Evolutionary conservation across 2,329 filamentous ascomycete genomes (phyloP).

Genomic region (Ceratocystis alfenasii): DNA sequence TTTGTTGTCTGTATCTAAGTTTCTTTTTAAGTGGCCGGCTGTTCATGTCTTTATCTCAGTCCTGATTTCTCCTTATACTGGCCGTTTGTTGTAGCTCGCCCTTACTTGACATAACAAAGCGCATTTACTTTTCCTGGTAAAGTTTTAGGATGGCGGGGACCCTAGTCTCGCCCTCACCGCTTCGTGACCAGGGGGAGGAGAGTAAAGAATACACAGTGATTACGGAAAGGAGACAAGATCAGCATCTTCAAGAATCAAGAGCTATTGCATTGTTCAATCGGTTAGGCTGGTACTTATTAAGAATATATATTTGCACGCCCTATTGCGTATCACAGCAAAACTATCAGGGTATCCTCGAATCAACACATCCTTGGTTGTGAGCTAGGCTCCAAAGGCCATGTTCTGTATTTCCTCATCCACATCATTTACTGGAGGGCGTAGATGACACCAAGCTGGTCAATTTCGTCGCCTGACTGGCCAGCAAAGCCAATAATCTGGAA

Average conservation of each 20-base stretch:
- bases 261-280: no score
- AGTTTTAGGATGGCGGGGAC: neutral
- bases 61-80: no score
- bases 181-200: neutral
- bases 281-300: no score
- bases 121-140: no score
- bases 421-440: conserved; percentile 33
- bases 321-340: no score
- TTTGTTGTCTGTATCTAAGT: no score
- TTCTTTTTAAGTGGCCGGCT: no score
- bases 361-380: neutral
- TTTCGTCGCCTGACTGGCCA: conserved; percentile 42
- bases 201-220: neutral
- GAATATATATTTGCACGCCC: no score
- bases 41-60: no score
- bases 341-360: neutral
- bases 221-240: neutral
- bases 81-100: neutral
- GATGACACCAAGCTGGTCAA: conserved; percentile 43
- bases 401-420: no score
- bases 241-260: no score
- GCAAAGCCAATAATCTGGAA: conserved; percentile 44
- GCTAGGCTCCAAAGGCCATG: neutral
- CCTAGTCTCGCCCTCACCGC: neutral
- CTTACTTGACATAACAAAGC: neutral